Percentiles rank a stretch among this genome's conserved stretches.
Evolutionary conservation across 176 grass and related monocot species (phyloP).

Genomic region (Eragrostis curvula): DNA sequence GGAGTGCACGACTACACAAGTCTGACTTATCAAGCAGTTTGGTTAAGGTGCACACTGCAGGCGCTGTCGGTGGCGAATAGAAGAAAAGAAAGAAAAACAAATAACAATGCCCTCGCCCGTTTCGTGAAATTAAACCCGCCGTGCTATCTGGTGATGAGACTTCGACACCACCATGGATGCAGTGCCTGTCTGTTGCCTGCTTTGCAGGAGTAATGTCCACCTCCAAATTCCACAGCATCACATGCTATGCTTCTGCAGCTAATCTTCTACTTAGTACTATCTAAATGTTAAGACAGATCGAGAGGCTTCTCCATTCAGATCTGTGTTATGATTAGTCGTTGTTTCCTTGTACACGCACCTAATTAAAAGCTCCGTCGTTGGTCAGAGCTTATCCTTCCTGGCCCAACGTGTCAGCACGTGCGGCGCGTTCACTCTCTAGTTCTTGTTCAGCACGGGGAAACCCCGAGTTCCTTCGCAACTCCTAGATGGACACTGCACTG

Average conservation of each 20-base stretch:
- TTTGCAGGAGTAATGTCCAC: background rate
- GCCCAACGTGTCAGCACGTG: background rate
- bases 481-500: background rate
- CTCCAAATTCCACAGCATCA: no score
- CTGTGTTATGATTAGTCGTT: background rate
- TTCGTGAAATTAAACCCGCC: constrained; percentile 2
- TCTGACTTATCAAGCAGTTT: no score
- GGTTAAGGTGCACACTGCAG: background rate
- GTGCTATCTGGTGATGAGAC: background rate
- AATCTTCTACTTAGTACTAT: no score
- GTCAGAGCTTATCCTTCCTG: background rate
- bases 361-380: background rate
- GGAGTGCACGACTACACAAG: background rate
- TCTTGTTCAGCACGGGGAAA: background rate
- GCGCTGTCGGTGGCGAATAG: background rate
- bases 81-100: background rate
- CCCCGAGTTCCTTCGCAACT: no score
- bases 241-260: no score
- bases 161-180: background rate
- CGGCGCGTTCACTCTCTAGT: background rate
- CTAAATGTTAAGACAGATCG: no score
- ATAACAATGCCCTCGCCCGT: accelerated
- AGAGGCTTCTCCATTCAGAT: no score
- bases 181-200: background rate
- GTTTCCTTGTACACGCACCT: background rate